phyloP scores from a whole-genome alignment of 2,329 filamentous ascomycete species.

The Teratosphaeria nubilosa region DNA sequence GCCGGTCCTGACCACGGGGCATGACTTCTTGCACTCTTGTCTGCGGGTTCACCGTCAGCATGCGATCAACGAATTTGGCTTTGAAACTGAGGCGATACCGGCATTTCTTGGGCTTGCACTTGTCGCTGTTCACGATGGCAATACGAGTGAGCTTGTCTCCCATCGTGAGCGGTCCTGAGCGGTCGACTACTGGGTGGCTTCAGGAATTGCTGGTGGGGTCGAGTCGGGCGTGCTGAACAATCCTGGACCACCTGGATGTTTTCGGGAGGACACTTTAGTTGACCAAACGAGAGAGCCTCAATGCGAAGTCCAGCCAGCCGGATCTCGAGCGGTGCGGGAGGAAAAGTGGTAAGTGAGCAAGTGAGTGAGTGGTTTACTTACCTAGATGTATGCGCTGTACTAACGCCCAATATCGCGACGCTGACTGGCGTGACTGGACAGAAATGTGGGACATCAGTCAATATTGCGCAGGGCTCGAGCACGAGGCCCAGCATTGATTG shows the following conservation, averaged over 20 bases:
- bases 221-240: neutral
- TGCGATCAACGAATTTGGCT: neutral
- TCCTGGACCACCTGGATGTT: neutral
- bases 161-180: conserved; percentile 47
- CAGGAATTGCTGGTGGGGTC: neutral
- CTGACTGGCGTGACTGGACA: neutral
- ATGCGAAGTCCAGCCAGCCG: neutral
- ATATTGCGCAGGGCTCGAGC: no score
- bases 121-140: conserved; percentile 97
- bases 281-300: neutral
- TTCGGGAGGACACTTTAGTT: neutral
- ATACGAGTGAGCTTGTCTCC: conserved; percentile 94
- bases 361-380: neutral
- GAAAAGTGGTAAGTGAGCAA: neutral
- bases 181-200: neutral
- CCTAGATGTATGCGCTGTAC: neutral
- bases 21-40: conserved; percentile 98
- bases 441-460: no score
- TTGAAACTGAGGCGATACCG: conserved; percentile 32
- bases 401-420: neutral
- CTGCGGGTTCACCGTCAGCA: neutral
- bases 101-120: conserved; percentile 93
- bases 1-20: conserved; percentile 91
- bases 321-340: neutral
- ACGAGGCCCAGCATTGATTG: no score